Base-by-base conservation (phyloP, 2,329 filamentous ascomycete species). In the Stagonosporopsis rhizophila region DNA sequence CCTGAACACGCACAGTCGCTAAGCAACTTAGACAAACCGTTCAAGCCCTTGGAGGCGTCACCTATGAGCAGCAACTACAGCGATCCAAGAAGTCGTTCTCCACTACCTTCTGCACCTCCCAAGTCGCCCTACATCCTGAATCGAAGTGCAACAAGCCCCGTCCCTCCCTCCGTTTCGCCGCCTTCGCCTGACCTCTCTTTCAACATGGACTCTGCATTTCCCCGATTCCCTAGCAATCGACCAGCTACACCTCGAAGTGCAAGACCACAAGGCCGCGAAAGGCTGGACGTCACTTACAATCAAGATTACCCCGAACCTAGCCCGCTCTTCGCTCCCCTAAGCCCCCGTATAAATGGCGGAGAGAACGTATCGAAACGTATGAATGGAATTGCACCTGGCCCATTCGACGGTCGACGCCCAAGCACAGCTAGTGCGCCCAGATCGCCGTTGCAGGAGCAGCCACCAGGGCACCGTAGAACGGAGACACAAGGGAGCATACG, bases 321-420 rank as follows among this genome's bases (percentile, higher is more conserved):
- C 46, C 70, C 75, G 14, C 60, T 71, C 3, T 81, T 81, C 66
- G 81, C 81, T 20, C 78, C 82, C 4, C 72, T 79, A 19, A 86
- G 80, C 59, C 83, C 85, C 23, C 73, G 72, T 30, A 69, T 68
- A 1, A 74, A 75, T 61, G 77, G 70, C 17, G 76, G 75, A 55
- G 77, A 73, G 44, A 79, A 74, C 48, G 44, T 91, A 25, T 67
- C 89, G 64, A 82, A 85, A 59, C 83, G 86, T 47, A 85, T 90
- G 81, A 84, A 90, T 62, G 82, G 79, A 8, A 88, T 90, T 67
- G 81, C 85, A 1, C 85, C 88, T 1, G 88, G 87, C 0, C 88
- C 88, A 0, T 90, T 91, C 65, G 85, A 87, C 60, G 63, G 71
- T 27, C 63, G 71, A 38, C 69, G 70, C 52, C 73, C 73, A 22